These are phyloP conservation scores for Sisymbrium altissimum DNA, from an alignment of 345 rosid genomes.

Conservation along the genomic window DNA sequence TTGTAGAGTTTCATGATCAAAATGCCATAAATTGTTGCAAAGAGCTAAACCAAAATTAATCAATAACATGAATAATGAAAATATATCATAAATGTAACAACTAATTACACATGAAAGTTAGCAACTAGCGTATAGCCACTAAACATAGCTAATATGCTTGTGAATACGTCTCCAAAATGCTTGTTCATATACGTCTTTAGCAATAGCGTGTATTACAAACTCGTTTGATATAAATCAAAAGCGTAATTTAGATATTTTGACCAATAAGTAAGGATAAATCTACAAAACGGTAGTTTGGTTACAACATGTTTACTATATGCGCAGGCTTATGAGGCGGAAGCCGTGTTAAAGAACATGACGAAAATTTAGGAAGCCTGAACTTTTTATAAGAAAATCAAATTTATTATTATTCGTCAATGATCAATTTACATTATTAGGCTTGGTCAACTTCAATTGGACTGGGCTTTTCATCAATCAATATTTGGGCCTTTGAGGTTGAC, in stretches of 20 bases:
- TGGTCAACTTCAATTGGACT: background rate
- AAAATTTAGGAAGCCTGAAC: background rate
- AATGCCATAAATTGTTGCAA: background rate
- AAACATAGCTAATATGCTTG: too few relatives aligned
- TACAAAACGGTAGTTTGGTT: background rate
- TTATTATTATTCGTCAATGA: background rate
- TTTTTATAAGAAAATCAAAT: background rate
- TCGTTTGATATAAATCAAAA: background rate
- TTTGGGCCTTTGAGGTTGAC: conserved; percentile 17
- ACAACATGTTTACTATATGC: conserved; percentile 5
- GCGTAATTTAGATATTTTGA: background rate
- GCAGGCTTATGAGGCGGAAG: conserved; percentile 2
- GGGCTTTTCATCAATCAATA: background rate
- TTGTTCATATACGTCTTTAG: background rate
- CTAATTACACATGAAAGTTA: background rate
- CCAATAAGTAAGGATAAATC: background rate
- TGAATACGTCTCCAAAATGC: background rate
- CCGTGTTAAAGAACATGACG: conserved; percentile 6
- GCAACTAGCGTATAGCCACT: background rate
- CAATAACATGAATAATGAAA: background rate
- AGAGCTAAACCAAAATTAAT: background rate
- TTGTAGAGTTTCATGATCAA: background rate
- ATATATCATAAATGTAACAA: background rate
- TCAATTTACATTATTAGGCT: background rate
- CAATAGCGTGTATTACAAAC: background rate